A percentile compares a stretch with the other conserved stretches of the same genome.
Evolutionary conservation across 768 basidiomycete species (phyloP).

Genomic region (Nevesoporus exiguus): DNA sequence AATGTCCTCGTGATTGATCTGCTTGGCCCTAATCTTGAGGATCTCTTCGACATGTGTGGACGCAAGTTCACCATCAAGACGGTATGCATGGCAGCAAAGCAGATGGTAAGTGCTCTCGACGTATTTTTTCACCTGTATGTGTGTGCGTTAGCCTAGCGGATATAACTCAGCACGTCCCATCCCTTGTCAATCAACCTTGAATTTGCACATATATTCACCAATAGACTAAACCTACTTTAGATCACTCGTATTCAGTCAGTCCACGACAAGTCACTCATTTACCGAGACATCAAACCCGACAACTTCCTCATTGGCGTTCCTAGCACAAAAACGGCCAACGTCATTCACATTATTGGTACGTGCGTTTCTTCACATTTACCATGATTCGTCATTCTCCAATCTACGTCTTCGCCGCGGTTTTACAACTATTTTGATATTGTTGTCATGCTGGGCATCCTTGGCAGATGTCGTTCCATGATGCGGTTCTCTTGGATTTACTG

Average conservation of each 20-base stretch:
- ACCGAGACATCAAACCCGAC: slow-evolving; percentile 98
- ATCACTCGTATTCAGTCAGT: slow-evolving; percentile 95
- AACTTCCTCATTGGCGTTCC: slow-evolving; percentile 98
- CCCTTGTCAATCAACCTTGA: slow-evolving; percentile 7
- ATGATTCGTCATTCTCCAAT: slow-evolving; percentile 9
- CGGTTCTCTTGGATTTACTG: neutral
- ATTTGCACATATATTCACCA: neutral
- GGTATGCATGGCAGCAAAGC: slow-evolving; percentile 97
- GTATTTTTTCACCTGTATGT: slow-evolving; percentile 2
- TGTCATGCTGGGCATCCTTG: neutral
- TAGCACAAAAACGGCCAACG: slow-evolving; percentile 85
- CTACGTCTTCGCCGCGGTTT: neutral
- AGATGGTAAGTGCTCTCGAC: slow-evolving; percentile 69
- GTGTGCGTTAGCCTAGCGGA: neutral
- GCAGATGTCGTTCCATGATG: neutral
- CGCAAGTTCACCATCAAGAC: slow-evolving; percentile 98
- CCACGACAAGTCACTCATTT: slow-evolving; percentile 97
- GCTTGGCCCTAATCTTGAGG: slow-evolving; percentile 95
- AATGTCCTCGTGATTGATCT: slow-evolving; percentile 94
- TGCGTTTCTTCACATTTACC: slow-evolving; percentile 11
- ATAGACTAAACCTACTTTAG: slow-evolving; percentile 40
- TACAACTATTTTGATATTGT: neutral
- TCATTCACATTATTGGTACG: slow-evolving; percentile 83
- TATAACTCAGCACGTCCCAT: neutral
- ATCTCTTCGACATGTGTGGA: slow-evolving; percentile 98